Base-by-base conservation (phyloP, 768 basidiomycete species). In the Suillus plorans region DNA sequence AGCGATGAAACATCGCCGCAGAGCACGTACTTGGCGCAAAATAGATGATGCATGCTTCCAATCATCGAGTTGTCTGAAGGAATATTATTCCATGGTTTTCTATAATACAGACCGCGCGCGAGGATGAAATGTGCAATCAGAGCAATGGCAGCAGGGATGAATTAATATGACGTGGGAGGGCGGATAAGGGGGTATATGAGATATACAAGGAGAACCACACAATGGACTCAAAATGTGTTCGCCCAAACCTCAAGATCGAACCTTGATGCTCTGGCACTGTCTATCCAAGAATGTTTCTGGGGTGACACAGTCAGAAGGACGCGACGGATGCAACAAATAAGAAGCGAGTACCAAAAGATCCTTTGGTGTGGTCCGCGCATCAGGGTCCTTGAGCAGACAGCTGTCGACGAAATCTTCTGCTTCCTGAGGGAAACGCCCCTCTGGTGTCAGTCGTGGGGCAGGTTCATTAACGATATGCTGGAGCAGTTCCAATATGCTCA, bases 401-500 rank as follows among this genome's bases (percentile, higher is more conserved):
- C 86, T 88, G 74, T 97, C 91, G 53, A 99, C 87, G 68, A 99
- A 99, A 59, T 81, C 81, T 70, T 94, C 92, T 28, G 92, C 91
- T 73, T 89, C 86, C 61, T 77, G 76, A 4, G 92, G 90, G 82
- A 85, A 91, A 68, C 83, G 84, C 42, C 89, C 89, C 64, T 91
- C 88, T 1, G 88, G 86, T 13, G 89, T 89, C 68, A 99, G 77
- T 72, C 86, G 83, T 49, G 97, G 97, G 34, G 97, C 97, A 64
- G 97, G 95, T 79, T 99, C 97, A 73, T 99, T 98, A 61, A 99
- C 97, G 70, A 99, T 99, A 74, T 98, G 95, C 74, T 99, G 97
- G 67, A 99, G 80, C 61, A 99, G 77, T 79, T 99, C 97, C 69
- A 99, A 79, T 76, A 99, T 99, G 71, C 91, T 93, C 96, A 99